Base-by-base conservation (phyloP, 2,329 filamentous ascomycete species). In the Fusarium pseudoanthophilum region DNA sequence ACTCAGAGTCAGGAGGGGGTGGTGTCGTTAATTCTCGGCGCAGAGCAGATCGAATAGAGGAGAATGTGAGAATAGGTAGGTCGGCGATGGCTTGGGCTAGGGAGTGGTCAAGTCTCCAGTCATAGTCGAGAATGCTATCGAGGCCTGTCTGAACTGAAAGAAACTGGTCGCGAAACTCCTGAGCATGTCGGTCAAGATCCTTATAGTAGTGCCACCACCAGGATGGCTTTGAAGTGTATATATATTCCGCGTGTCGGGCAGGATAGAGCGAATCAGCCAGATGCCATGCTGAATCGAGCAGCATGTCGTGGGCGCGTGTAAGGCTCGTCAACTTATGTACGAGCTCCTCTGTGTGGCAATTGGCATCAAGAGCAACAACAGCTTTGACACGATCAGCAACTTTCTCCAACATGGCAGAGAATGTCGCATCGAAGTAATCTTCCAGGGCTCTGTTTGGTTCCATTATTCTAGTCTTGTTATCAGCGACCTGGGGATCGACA, bases 121-220 rank as follows among this genome's bases (percentile, higher is more conserved):
- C 80, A 45, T 78, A 78, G 26, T 75, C 71, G 40, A 82, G 71
- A 11, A 79, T 77, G 39, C 77, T 76, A 30, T 77, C 74, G 24
- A 82, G 72, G 11, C 75, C 72, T 14, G 71, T 71, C 48, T 78
- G 71, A 24, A 80, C 73, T 14, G 77, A 70, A 26, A 77, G 65
- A 37, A 78, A 78, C 40, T 79, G 77, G 57, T 82, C 79, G 62
- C 76, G 78, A 57, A 81, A 79, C 32, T 75, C 71, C 51, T 78
- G 74, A 5, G 72, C 74, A 3, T 77, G 77, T 10, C 64, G 74
- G 48, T 82, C 78, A 64, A 83, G 78, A 52, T 82, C 78, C 59
- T 80, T 81, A 68, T 82, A 78, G 40, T 82, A 78, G 43, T 83
- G 76, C 81, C 82, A 83, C 82, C 82, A 84, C 82, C 82, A 84